These are phyloP conservation scores for Aphanomyces euteiches DNA, from an alignment of 352 stramenopile species.

Conservation along the genomic window DNA sequence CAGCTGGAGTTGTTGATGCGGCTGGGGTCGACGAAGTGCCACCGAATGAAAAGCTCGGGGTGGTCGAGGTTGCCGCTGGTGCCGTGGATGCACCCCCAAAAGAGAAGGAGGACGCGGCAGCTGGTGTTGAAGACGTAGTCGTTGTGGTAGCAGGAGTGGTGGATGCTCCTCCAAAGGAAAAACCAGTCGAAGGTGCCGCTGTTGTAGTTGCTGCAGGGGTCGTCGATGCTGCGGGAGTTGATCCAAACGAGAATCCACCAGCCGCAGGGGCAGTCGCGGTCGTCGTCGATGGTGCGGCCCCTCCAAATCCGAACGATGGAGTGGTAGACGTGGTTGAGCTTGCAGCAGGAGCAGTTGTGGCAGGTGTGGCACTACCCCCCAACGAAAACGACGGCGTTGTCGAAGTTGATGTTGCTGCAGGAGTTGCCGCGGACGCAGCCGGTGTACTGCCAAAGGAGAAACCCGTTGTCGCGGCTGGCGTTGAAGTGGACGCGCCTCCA, in stretches of 20 bases:
- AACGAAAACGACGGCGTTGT: too few species aligned
- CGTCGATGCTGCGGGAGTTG: not conserved
- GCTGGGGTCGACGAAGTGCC: conserved; percentile 25
- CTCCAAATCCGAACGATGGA: not conserved
- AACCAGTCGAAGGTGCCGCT: conserved; percentile 19
- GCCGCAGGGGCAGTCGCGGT: not conserved
- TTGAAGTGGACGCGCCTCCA: conserved; percentile 28
- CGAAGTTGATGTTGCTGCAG: not conserved
- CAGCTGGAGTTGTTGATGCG: conserved; percentile 8
- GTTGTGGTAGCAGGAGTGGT: conserved; percentile 36
- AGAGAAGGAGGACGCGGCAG: conserved; percentile 37
- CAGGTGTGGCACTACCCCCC: not conserved
- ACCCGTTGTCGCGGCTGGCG: conserved; percentile 13
- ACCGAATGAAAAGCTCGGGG: not conserved
- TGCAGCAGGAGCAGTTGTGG: not conserved
- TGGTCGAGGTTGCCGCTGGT: not conserved
- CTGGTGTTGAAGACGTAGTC: conserved; percentile 5
- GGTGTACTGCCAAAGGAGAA: conserved; percentile 16
- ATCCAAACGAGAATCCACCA: conserved; percentile 13
- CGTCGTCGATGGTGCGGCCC: not conserved
- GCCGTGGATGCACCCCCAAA: conserved; percentile 10
- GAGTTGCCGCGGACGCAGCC: not conserved
- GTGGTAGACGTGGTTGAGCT: not conserved
- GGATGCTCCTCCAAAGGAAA: conserved; percentile 22
- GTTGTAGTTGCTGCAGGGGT: conserved; percentile 21